These are phyloP conservation scores for Naganishia cerealis DNA, from an alignment of 1,284 basidiomycete genomes.

Conservation along the genomic window DNA sequence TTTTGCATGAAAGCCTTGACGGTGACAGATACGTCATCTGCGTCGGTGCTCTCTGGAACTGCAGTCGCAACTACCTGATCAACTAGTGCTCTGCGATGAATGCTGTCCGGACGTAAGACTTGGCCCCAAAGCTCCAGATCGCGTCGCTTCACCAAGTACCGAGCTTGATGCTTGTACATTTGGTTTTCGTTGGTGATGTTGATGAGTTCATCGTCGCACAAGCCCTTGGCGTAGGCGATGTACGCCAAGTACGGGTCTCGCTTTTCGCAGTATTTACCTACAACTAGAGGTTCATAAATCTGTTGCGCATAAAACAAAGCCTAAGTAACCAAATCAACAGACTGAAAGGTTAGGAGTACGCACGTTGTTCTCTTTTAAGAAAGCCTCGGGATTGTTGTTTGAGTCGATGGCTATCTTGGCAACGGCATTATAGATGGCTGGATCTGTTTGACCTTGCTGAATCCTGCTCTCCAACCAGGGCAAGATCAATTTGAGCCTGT, in stretches of 20 bases:
- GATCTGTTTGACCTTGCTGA: conserved; percentile 86
- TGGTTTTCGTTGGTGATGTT: conserved; percentile 97
- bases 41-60: conserved; percentile 94
- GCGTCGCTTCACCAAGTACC: conserved; percentile 95
- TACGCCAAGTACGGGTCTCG: conserved; percentile 98
- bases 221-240: conserved; percentile 98
- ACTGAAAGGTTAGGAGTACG: conserved; percentile 42
- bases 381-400: conserved; percentile 95
- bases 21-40: conserved; percentile 96
- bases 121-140: conserved; percentile 95
- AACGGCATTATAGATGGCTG: conserved; percentile 91
- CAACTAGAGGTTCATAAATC: conserved; percentile 92
- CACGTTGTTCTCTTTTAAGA: conserved; percentile 98
- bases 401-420: conserved; percentile 99
- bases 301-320: conserved; percentile 44
- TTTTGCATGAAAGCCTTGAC: conserved; percentile 99
- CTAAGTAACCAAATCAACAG: conserved; percentile 25
- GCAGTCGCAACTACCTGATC: conserved; percentile 96
- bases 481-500: conserved; percentile 92
- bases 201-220: conserved; percentile 98
- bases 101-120: conserved; percentile 85
- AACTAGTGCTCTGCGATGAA: conserved; percentile 88
- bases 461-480: conserved; percentile 95
- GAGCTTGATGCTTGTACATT: conserved; percentile 99
- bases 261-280: conserved; percentile 99